Evolutionary conservation across 768 basidiomycete genomes (phyloP).

Genomic region (Megacollybia marginata): DNA sequence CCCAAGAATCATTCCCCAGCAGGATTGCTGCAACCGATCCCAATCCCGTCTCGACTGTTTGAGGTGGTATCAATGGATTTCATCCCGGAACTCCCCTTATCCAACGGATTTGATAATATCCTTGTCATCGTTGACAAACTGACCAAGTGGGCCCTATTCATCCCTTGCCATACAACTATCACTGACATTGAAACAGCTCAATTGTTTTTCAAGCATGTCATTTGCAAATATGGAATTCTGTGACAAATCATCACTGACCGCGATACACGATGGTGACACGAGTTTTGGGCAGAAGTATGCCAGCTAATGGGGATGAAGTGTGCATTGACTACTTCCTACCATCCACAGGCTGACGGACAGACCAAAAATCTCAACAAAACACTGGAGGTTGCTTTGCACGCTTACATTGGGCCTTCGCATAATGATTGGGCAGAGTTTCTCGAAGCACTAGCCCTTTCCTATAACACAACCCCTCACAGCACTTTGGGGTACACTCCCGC

Average conservation of each 20-base stretch:
- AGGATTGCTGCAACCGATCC: too few relatives aligned
- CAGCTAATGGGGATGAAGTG: conserved; percentile 17
- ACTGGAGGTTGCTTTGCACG: conserved; percentile 21
- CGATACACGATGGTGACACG: conserved; percentile 17
- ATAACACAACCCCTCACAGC: conserved; percentile 22
- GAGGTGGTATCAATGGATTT: conserved; percentile 13
- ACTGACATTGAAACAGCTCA: conserved; percentile 19
- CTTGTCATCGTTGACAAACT: too few relatives aligned
- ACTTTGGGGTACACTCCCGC: conserved; percentile 23
- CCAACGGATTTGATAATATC: conserved; percentile 11
- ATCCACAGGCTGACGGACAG: conserved; percentile 4
- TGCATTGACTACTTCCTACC: too few relatives aligned
- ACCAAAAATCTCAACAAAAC: conserved; percentile 26
- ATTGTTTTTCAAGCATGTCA: too few relatives aligned
- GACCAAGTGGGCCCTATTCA: conserved; percentile 31
- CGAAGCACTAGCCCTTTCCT: conserved; percentile 16
- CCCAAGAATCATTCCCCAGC: too few relatives aligned
- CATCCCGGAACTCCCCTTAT: conserved; percentile 14
- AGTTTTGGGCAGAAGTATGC: conserved; percentile 21
- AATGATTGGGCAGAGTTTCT: conserved; percentile 20
- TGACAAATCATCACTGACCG: conserved; percentile 22
- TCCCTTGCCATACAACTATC: conserved; percentile 21
- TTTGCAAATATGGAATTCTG: conserved; percentile 18
- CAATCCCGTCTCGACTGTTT: conserved; percentile 1
- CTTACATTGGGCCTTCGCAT: conserved; percentile 17